A percentile compares a stretch with the other conserved stretches of the same genome.
These are phyloP conservation scores for Licmophora abbreviata DNA, from an alignment of 108 stramenopile genomes.

Conservation along the genomic window DNA sequence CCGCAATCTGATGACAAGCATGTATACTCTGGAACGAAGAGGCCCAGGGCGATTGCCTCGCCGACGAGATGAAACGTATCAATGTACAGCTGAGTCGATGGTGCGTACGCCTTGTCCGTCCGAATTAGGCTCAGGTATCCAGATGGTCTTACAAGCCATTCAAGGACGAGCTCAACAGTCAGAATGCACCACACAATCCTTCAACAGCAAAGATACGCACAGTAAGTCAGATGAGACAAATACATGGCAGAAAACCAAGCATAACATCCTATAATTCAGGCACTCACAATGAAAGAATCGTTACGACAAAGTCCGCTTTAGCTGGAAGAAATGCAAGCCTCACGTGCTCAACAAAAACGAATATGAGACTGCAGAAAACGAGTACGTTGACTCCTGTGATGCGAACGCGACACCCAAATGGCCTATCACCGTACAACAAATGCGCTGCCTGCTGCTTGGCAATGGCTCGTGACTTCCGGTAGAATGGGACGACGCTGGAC, in stretches of 20 bases:
- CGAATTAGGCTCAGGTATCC: slow-evolving; percentile 44
- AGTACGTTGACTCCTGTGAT: slow-evolving; percentile 60
- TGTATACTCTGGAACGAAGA: slow-evolving; percentile 60
- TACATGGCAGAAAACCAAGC: slow-evolving; percentile 1
- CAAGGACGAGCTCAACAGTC: slow-evolving; percentile 62
- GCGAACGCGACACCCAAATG: slow-evolving; percentile 43
- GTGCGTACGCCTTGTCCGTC: slow-evolving; percentile 67
- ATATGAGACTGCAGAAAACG: slow-evolving; percentile 43
- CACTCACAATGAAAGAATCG: slow-evolving; percentile 50
- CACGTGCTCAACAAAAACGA: slow-evolving; percentile 37
- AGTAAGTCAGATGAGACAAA: slow-evolving; percentile 2
- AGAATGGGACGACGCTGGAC: slow-evolving; percentile 14
- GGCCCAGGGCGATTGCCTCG: slow-evolving; percentile 54
- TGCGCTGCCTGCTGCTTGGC: slow-evolving; percentile 12
- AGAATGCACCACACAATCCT: slow-evolving; percentile 63
- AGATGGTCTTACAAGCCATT: slow-evolving; percentile 59
- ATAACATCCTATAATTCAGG: neutral
- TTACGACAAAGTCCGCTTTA: slow-evolving; percentile 24
- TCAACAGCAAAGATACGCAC: slow-evolving; percentile 2
- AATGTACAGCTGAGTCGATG: slow-evolving; percentile 59
- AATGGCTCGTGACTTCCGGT: slow-evolving; percentile 3
- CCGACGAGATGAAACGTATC: slow-evolving; percentile 51
- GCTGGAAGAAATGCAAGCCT: slow-evolving; percentile 39
- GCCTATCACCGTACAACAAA: slow-evolving; percentile 29
- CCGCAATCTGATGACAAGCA: slow-evolving; percentile 36